Conservation (phyloP, 208 protist genomes). For the Acanthamoeba quina region DNA sequence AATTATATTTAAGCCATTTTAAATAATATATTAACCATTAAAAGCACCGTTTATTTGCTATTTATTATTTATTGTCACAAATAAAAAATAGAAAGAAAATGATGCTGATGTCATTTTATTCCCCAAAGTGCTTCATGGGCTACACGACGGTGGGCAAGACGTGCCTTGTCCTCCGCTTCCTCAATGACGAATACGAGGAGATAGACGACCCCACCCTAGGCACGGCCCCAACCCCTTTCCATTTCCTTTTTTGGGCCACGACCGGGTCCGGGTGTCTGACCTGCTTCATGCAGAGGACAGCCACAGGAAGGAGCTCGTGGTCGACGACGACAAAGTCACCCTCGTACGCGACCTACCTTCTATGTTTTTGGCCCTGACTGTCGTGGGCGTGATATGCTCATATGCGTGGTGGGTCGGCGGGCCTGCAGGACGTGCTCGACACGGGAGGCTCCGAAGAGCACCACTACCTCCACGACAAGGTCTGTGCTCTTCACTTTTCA, state of each 20-base stretch:
- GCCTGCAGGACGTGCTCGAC: slow-evolving; percentile 29
- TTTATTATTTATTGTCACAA: no score
- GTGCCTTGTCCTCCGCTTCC: slow-evolving; percentile 54
- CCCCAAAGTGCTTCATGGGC: slow-evolving; percentile 13
- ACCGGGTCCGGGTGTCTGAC: neutral
- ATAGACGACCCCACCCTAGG: slow-evolving; percentile 65
- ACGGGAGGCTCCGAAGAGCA: slow-evolving; percentile 45
- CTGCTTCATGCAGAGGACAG: slow-evolving; percentile 34
- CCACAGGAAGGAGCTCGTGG: slow-evolving; percentile 11
- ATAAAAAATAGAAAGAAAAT: neutral
- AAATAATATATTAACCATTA: neutral
- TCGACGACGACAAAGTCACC: slow-evolving; percentile 13
- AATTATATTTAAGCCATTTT: no score
- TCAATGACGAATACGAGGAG: slow-evolving; percentile 66
- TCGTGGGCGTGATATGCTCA: neutral
- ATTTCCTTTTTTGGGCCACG: neutral
- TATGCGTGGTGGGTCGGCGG: neutral
- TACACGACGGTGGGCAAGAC: slow-evolving; percentile 66
- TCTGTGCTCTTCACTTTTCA: neutral
- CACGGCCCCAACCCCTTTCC: neutral
- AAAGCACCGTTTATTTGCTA: no score
- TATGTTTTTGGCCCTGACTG: neutral
- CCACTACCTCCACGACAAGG: slow-evolving; percentile 55
- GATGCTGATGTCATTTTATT: neutral
- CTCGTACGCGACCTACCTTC: neutral